phyloP scores from a whole-genome alignment of 306 rosid species.

The Begonia peltatifolia region DNA sequence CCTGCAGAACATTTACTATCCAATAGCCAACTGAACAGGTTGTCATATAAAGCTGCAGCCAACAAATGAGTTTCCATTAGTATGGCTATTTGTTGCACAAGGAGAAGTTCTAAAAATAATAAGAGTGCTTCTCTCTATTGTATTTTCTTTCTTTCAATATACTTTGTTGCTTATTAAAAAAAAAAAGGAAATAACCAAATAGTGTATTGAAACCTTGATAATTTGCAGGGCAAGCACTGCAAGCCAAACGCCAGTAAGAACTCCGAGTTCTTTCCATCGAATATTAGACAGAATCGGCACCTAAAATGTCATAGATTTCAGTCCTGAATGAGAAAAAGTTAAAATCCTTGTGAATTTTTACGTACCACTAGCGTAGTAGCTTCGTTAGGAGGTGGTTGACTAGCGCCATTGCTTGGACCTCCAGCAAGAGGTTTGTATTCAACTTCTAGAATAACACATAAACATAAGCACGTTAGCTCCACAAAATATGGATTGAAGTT shows the following conservation, averaged over 20 bases:
- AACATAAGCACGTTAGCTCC: too few species aligned
- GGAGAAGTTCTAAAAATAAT: neutral
- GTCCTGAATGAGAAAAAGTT: too few species aligned
- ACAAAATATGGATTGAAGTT: too few species aligned
- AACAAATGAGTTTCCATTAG: slow-evolving; percentile 6
- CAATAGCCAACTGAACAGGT: slow-evolving; percentile 64
- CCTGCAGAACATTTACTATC: slow-evolving; percentile 74
- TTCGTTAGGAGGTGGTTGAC: slow-evolving; percentile 17
- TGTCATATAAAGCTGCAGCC: slow-evolving; percentile 34
- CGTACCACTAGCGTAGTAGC: slow-evolving; percentile 15
- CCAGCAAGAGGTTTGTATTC: slow-evolving; percentile 71
- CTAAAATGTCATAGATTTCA: slow-evolving; percentile 13
- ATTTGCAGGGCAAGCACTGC: slow-evolving; percentile 72
- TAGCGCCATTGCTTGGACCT: slow-evolving; percentile 27
- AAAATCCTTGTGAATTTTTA: neutral
- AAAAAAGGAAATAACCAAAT: too few species aligned
- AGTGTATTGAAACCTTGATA: slow-evolving; percentile 33
- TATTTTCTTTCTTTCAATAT: too few species aligned
- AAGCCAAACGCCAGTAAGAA: slow-evolving; percentile 73
- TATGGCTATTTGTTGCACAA: too few species aligned
- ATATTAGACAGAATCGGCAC: slow-evolving; percentile 50
- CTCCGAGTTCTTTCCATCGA: slow-evolving; percentile 79
- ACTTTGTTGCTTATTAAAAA: too few species aligned
- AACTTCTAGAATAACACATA: slow-evolving; percentile 7
- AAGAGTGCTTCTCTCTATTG: too few species aligned